Evolutionary conservation across 2,329 filamentous ascomycete species (phyloP), one percentile per base, ranked within the genome.

Genomic region (Apiospora phragmitis): DNA sequence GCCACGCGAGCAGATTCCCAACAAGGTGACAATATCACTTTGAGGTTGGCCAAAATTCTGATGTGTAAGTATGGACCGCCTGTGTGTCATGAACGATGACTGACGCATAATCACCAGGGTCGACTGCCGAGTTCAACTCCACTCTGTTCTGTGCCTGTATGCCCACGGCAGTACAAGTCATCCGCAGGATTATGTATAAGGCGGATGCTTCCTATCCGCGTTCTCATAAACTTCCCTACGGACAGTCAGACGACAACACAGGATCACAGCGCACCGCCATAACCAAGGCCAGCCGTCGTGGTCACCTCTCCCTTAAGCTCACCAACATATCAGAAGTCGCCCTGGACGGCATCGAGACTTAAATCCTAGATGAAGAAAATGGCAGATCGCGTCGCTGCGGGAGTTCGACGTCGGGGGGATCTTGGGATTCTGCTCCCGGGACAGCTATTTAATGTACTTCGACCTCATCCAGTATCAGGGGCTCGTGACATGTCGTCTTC

Each of bases 91-190:
- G 7, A 8, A 3, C 51, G 26, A 21, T 11, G 26, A 35, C 51
- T 59, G 21, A 59, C 26, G 7, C 16, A 4, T 9, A 6, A 21
- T 21, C 21, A 32, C 29, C 16, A 59, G 51, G 51, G 51, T 59
- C 51, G 3, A 32, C 26, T 32, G 51, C 51, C 51, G 29, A 59
- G 8, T 16, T 51, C 35, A 38, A 14, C 51, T 29, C 66, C 49
- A 42, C 68, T 21, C 49, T 55, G 14, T 70, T 70, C 69, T 70
- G 69, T 32, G 69, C 69, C 38, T 70, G 69, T 14, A 65, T 70
- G 35, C 69, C 69, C 49, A 70, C 65, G 65, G 55, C 55, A 0
- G 55, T 42, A 11, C 68, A 69, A 32, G 67, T 38, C 21, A 24
- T 69, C 45, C 49, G 45, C 67, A n/a, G 42, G 12, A 41, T 68